Evolutionary conservation across 768 basidiomycete genomes (phyloP), one percentile per base, ranked within the genome.

Genomic region (Tephrocybe sp.): DNA sequence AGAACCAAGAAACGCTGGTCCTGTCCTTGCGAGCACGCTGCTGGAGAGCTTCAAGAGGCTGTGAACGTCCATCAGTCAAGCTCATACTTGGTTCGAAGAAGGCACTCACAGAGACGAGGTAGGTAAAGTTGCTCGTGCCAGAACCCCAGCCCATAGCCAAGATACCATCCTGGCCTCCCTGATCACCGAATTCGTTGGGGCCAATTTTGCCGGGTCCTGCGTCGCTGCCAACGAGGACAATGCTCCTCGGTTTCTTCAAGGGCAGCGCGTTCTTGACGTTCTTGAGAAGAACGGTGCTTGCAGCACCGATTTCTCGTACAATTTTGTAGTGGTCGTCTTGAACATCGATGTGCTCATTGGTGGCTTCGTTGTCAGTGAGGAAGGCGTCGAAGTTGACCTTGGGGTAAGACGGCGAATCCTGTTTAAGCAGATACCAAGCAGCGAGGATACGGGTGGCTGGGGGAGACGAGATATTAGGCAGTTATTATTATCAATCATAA

Each of bases 141-240:
- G 86, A 88, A 32, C 92, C 94, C 94, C 94, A 97, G 12, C 93
- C 93, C 86, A 93, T 87, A 7, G 91, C 92, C 18, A 97, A 75
- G 15, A 88, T 76, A 9, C 92, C 92, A 42, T 77, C 80, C 25
- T 73, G 69, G 21, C 85, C 84, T 42, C 78, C 83, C 58, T 77
- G 80, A 56, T 91, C 86, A 7, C 68, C 17, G 46, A 83, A 90
- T 46, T 82, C 77, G 60, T 92, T 93, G 0, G 90, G 87, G 0
- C 91, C 91, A 24, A 74, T 68, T 36, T 58, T 68, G 18, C 81
- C 79, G 1, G 88, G 87, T 5, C 81, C 88, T 4, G 80, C 80
- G 57, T 81, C 79, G 54, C 81, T 81, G 18, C 88, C 88, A 47
- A 86, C 72, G 41, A 90, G 57, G 1, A 80, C 79, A 14, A 90